phyloP scores from a whole-genome alignment of 306 rosid genomes.

The Acmispon strigosus region DNA sequence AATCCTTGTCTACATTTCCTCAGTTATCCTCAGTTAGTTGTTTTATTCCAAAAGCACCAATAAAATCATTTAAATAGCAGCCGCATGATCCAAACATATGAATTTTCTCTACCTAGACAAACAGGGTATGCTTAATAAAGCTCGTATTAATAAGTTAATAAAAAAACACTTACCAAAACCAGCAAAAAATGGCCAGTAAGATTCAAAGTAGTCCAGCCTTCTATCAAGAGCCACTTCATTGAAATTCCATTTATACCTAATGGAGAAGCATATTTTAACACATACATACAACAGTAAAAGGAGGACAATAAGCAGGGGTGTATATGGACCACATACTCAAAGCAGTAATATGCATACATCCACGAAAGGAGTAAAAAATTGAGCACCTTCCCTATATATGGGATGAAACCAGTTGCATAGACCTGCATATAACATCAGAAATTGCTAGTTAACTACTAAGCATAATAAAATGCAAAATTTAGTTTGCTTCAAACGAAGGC shows the following conservation, averaged over 20 bases:
- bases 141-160: slow-evolving; percentile 2
- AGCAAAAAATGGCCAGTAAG: slow-evolving; percentile 89
- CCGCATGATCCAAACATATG: slow-evolving; percentile 1
- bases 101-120: slow-evolving; percentile 7
- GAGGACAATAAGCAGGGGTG: slow-evolving; percentile 14
- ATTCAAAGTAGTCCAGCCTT: slow-evolving; percentile 77
- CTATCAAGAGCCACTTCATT: slow-evolving; percentile 69
- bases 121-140: neutral
- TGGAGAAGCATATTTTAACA: slow-evolving; percentile 16
- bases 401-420: slow-evolving; percentile 74
- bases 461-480: neutral
- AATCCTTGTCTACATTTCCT: neutral
- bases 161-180: slow-evolving; percentile 65
- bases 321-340: slow-evolving; percentile 64
- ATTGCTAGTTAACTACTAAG: slow-evolving; percentile 8
- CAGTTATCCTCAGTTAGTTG: neutral
- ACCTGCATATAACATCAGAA: slow-evolving; percentile 47
- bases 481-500: slow-evolving; percentile 13
- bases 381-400: slow-evolving; percentile 70
- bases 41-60: neutral
- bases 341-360: slow-evolving; percentile 97
- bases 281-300: neutral
- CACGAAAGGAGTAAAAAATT: slow-evolving; percentile 81
- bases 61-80: neutral
- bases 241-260: slow-evolving; percentile 92